These are phyloP conservation scores for Takashimella koratensis DNA, from an alignment of 1,284 basidiomycete genomes.

Conservation along the genomic window DNA sequence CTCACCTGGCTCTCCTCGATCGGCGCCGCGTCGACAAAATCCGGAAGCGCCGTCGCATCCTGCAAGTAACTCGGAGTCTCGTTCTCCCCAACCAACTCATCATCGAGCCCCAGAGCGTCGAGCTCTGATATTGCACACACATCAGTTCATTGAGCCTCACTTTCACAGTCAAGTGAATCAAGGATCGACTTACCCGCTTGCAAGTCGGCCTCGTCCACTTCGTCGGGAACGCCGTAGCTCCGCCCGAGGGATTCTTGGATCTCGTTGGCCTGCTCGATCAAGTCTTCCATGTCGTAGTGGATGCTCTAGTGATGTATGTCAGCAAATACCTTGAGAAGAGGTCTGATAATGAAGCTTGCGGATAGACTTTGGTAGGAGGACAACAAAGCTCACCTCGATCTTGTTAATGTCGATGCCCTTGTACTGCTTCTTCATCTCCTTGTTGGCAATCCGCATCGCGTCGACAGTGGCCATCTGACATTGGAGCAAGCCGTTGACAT, in stretches of 20 bases:
- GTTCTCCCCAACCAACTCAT: conserved; percentile 67
- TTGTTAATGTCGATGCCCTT: conserved; percentile 97
- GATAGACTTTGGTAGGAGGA: too few relatives aligned
- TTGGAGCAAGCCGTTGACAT: too few relatives aligned
- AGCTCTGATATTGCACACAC: too few relatives aligned
- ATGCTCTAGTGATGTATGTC: conserved; percentile 72
- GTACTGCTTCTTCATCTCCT: conserved; percentile 95
- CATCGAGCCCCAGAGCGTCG: conserved; percentile 73
- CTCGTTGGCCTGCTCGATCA: conserved; percentile 95
- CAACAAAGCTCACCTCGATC: conserved; percentile 86
- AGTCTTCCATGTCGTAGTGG: conserved; percentile 97
- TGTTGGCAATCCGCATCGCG: conserved; percentile 96
- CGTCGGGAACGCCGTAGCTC: conserved; percentile 95
- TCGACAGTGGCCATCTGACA: conserved; percentile 93
- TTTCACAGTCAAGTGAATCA: too few relatives aligned
- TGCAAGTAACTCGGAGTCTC: conserved; percentile 80
- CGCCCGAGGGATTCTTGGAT: conserved; percentile 91
- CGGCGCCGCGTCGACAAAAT: conserved; percentile 83
- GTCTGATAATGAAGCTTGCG: too few relatives aligned
- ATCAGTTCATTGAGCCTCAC: background rate
- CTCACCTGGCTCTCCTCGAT: conserved; percentile 43
- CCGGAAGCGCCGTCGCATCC: conserved; percentile 78
- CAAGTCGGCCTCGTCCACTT: conserved; percentile 94
- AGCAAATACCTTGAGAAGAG: too few relatives aligned
- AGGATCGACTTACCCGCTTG: conserved; percentile 70